These are phyloP conservation scores for Fusarium ambrosium DNA, from an alignment of 2,329 filamentous ascomycete genomes.

Conservation along the genomic window DNA sequence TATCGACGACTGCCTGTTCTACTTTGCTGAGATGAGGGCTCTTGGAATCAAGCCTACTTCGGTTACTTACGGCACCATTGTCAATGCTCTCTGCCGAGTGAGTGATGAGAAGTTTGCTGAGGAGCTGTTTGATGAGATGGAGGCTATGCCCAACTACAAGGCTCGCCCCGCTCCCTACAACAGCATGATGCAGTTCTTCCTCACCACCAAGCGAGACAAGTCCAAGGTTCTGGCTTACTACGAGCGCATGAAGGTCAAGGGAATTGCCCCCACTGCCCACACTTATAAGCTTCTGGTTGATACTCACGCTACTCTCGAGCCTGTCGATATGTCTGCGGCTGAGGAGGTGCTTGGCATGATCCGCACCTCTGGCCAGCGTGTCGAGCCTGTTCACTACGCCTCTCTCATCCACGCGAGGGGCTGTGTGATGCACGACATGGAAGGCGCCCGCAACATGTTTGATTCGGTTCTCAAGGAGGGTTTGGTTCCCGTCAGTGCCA, in stretches of 20 bases:
- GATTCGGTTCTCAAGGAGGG: conserved; percentile 80
- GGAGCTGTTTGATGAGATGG: conserved; percentile 99
- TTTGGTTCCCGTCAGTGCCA: conserved; percentile 80
- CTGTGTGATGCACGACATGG: conserved; percentile 92
- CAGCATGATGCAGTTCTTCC: conserved; percentile 99
- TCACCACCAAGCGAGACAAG: conserved; percentile 97
- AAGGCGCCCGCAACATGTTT: conserved; percentile 84
- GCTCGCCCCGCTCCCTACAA: conserved; percentile 97
- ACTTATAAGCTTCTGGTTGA: conserved; percentile 98
- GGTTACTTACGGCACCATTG: conserved; percentile 97
- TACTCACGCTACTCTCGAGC: conserved; percentile 93
- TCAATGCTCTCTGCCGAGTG: conserved; percentile 96
- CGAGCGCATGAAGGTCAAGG: conserved; percentile 89
- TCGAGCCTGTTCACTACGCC: conserved; percentile 95
- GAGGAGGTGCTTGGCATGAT: conserved; percentile 87
- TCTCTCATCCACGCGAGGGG: conserved; percentile 96
- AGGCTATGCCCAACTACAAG: conserved; percentile 98
- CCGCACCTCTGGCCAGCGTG: conserved; percentile 77
- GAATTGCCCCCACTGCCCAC: conserved; percentile 92
- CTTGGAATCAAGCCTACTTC: conserved; percentile 95
- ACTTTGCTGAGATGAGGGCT: conserved; percentile 97
- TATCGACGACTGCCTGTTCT: conserved; percentile 97
- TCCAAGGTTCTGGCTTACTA: conserved; percentile 95
- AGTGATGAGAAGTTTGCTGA: conserved; percentile 98
- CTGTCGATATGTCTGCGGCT: conserved; percentile 87